A percentile compares a stretch with the other conserved stretches of the same genome.
Evolutionary conservation across 2,329 filamentous ascomycete species (phyloP).

Genomic region (Aureobasidium mangrovei): DNA sequence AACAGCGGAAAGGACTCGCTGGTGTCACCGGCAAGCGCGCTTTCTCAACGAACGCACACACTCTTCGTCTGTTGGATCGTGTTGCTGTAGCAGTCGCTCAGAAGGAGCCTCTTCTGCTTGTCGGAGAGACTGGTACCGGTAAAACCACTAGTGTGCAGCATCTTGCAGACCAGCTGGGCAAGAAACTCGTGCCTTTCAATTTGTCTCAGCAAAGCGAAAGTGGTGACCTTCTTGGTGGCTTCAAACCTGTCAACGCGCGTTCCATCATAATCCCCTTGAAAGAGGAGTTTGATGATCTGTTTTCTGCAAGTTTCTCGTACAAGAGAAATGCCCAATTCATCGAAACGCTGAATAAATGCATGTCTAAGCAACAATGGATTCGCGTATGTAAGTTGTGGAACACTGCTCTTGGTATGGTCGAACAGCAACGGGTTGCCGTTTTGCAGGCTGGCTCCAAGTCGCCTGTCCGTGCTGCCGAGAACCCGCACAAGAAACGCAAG

Average conservation of each 20-base stretch:
- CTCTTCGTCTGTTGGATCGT: conserved; percentile 76
- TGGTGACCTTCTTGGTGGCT: conserved; percentile 89
- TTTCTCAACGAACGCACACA: conserved; percentile 84
- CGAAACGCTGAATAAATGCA: conserved; percentile 67
- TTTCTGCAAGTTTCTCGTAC: conserved; percentile 75
- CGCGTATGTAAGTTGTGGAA: conserved; percentile 78
- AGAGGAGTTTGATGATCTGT: conserved; percentile 87
- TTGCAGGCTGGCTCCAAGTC: conserved; percentile 20
- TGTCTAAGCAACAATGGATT: conserved; percentile 79
- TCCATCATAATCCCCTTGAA: conserved; percentile 82
- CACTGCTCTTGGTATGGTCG: conserved; percentile 81
- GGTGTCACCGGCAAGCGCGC: conserved; percentile 15
- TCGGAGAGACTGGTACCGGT: conserved; percentile 97
- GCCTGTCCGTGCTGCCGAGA: conserved; percentile 44
- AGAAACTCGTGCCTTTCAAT: conserved; percentile 87
- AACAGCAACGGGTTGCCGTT: conserved; percentile 38
- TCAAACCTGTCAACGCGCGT: conserved; percentile 88
- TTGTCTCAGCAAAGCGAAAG: conserved; percentile 96
- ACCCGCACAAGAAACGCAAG: conserved; percentile 64
- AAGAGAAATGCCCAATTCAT: conserved; percentile 85
- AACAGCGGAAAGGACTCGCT: conserved; percentile 4
- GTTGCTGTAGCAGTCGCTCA: conserved; percentile 74
- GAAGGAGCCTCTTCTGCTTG: conserved; percentile 81
- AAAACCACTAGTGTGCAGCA: conserved; percentile 97
- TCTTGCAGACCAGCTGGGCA: conserved; percentile 71